Evolutionary conservation across 768 basidiomycete genomes (phyloP), one percentile per base, ranked within the genome.

Genomic region (Boletales sp.): DNA sequence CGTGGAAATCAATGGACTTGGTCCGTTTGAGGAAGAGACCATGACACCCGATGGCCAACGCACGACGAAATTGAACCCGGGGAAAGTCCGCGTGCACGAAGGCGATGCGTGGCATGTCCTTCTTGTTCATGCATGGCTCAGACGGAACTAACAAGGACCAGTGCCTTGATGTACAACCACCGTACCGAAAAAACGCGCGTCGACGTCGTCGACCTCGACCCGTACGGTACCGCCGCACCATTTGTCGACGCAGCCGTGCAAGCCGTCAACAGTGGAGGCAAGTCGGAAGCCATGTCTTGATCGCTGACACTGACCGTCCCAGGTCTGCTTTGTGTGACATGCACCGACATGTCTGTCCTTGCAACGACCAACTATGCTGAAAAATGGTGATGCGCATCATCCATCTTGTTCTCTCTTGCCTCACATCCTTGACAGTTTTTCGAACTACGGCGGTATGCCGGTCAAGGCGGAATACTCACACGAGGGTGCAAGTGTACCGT

Each of bases 221-320:
- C 96, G 0, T 99, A 98, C 61, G 96, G 96, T 1, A 95, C 93
- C 9, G 96, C 96, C 0, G 87, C 93, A 5, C 96, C 95, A 3
- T 99, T 99, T 65, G 86, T 99, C 25, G 96, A 99, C 59, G 86
- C 86, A 18, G 94, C 95, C 0, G 84, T 99, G 14, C 94, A 97
- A 60, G 83, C 82, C 50, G 75, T 96, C 9, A 80, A 82, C 31
- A 94, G 94, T 57, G 94, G 90, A 65, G 95, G 94, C 86, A 52
- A 57, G 77, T 64, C 14, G n/a, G 31, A 12, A 33, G 10, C 21
- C 21, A 42, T 10, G 9, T 13, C n/a, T 19, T 34, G 44, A 51
- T 28, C 28, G 33, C 42, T 19, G 41, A 45, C 38, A 35, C 40
- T 50, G 50, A 39, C 12, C n/a, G 18, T 53, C 5, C 40, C 21